Evolutionary conservation across 768 basidiomycete genomes (phyloP).

Genomic region (Tremella mesenterica): DNA sequence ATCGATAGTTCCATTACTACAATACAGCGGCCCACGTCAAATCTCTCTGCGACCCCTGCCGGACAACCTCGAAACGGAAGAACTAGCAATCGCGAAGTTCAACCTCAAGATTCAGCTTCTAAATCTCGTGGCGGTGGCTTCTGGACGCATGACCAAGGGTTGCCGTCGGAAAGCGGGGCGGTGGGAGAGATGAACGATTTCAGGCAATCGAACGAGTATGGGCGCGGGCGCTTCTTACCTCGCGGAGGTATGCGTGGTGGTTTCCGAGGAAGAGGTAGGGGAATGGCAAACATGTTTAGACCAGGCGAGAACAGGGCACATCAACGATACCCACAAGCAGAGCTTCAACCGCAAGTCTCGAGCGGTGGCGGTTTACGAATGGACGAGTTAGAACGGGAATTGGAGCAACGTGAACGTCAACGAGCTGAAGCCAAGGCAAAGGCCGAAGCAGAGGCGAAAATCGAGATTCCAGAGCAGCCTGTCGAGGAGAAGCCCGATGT

Average conservation of each 20-base stretch:
- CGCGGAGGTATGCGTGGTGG: constrained; percentile 10
- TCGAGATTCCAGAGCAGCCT: neutral
- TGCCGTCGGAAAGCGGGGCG: constrained; percentile 45
- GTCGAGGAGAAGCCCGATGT: neutral
- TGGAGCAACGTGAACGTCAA: constrained; percentile 10
- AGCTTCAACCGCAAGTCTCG: neutral
- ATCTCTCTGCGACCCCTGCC: neutral
- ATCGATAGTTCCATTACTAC: constrained; percentile 4
- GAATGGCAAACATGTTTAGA: too few species aligned
- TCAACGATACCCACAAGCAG: neutral
- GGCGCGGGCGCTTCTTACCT: constrained; percentile 56
- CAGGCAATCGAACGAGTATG: constrained; percentile 43
- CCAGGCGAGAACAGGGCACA: too few species aligned
- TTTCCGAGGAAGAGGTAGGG: neutral
- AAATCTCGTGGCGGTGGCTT: constrained; percentile 86
- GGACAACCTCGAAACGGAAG: constrained; percentile 35
- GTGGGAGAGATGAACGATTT: constrained; percentile 29
- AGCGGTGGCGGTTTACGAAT: constrained; percentile 9
- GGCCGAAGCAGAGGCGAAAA: constrained; percentile 1
- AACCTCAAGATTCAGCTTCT: constrained; percentile 82
- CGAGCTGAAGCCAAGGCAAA: neutral
- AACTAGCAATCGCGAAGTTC: constrained; percentile 68
- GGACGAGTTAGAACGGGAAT: constrained; percentile 22
- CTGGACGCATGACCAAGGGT: constrained; percentile 88
- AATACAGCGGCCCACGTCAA: neutral